These are phyloP conservation scores for Acephala macrosclerotiorum DNA, from an alignment of 2,329 filamentous ascomycete species.

Conservation along the genomic window DNA sequence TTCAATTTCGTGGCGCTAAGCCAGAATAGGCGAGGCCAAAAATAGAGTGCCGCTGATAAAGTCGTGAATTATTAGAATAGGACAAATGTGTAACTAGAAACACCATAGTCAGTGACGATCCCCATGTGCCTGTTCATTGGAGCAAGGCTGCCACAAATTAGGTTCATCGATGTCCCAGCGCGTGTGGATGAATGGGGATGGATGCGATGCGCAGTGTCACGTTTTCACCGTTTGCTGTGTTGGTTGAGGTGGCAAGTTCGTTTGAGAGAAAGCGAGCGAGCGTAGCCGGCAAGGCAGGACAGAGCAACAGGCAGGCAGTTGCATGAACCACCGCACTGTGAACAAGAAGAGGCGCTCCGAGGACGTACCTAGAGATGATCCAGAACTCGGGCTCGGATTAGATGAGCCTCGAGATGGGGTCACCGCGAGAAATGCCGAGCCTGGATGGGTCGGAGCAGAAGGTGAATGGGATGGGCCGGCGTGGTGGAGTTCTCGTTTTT, in stretches of 20 bases:
- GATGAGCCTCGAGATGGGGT: constrained; percentile 8
- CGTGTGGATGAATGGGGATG: constrained; percentile 5
- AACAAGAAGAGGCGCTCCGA: constrained; percentile 17
- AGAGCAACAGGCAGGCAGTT: constrained; percentile 1
- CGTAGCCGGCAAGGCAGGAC: neutral
- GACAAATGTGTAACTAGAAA: too few relatives aligned
- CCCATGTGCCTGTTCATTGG: constrained; percentile 16
- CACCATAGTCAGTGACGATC: constrained; percentile 18
- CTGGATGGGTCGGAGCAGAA: constrained; percentile 20
- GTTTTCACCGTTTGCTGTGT: constrained; percentile 2
- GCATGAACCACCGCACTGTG: constrained; percentile 9
- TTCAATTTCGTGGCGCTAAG: constrained; percentile 10
- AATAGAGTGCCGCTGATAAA: neutral
- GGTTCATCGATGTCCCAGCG: constrained; percentile 6
- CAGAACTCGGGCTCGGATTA: constrained; percentile 8
- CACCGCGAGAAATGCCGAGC: constrained; percentile 26
- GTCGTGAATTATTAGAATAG: too few relatives aligned
- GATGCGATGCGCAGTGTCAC: constrained; percentile 1
- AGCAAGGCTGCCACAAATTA: neutral
- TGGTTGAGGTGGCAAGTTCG: constrained; percentile 16
- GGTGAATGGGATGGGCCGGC: constrained; percentile 19
- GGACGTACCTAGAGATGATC: constrained; percentile 27
- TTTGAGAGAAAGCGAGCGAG: neutral
- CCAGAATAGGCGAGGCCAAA: constrained; percentile 15
- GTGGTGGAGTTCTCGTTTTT: constrained; percentile 21